Percentiles rank a stretch among this genome's conserved stretches.
These are phyloP conservation scores for Drechslerella coelobrocha DNA, from an alignment of 2,329 filamentous ascomycete species.

Conservation along the genomic window DNA sequence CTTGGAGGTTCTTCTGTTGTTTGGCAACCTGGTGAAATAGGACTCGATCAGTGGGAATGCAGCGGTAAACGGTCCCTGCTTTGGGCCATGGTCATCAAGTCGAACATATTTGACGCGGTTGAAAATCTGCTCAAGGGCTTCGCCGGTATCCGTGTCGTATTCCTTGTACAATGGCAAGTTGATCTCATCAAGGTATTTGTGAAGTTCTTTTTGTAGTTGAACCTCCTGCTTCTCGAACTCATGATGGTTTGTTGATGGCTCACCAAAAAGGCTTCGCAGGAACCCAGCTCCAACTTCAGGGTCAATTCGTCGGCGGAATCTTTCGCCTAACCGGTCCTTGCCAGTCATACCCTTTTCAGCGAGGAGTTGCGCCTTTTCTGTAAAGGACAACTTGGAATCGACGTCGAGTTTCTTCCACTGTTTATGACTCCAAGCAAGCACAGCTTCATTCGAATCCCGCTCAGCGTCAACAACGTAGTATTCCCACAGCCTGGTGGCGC, in stretches of 20 bases:
- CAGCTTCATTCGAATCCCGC: slow-evolving; percentile 70
- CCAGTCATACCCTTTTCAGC: slow-evolving; percentile 73
- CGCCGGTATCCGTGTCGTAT: slow-evolving; percentile 81
- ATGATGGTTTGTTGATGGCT: slow-evolving; percentile 64
- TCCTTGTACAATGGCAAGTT: slow-evolving; percentile 91
- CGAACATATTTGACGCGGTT: slow-evolving; percentile 95
- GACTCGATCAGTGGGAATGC: slow-evolving; percentile 85
- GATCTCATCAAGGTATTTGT: slow-evolving; percentile 75
- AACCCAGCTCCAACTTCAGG: slow-evolving; percentile 74
- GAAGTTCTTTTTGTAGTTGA: slow-evolving; percentile 64
- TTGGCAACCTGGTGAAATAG: slow-evolving; percentile 89
- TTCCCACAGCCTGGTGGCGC: slow-evolving; percentile 83
- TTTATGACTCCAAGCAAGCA: slow-evolving; percentile 74
- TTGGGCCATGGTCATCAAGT: slow-evolving; percentile 89
- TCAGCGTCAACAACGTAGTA: slow-evolving; percentile 87
- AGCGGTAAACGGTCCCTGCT: slow-evolving; percentile 77
- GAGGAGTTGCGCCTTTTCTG: slow-evolving; percentile 69
- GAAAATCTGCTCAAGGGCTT: slow-evolving; percentile 87
- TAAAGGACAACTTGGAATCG: slow-evolving; percentile 59
- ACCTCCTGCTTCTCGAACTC: slow-evolving; percentile 64
- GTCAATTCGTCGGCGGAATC: slow-evolving; percentile 75
- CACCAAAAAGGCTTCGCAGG: slow-evolving; percentile 72
- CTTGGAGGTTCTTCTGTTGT: slow-evolving; percentile 77
- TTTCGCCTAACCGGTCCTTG: slow-evolving; percentile 76
- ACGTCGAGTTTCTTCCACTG: slow-evolving; percentile 61